phyloP scores from a whole-genome alignment of 202 grass and related monocot species.

The Digitaria exilis region DNA sequence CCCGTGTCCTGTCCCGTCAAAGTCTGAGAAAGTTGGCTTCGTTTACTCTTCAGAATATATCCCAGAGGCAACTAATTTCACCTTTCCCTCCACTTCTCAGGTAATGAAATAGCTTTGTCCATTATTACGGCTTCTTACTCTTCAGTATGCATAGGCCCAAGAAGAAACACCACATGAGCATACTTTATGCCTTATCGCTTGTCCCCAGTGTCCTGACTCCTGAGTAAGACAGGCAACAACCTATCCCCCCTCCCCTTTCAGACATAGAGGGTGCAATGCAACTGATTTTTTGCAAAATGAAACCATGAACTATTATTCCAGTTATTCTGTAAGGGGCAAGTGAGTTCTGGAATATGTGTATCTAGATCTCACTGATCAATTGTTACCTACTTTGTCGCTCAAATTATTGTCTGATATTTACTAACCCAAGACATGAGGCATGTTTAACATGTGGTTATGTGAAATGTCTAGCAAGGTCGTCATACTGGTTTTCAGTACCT shows the following conservation, averaged over 20 bases:
- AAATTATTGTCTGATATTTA: background rate
- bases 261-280: no score
- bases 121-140: no score
- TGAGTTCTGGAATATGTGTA: background rate
- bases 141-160: no score
- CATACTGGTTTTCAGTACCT: background rate
- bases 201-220: no score
- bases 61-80: conserved; percentile 4
- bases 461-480: background rate
- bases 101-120: conserved; percentile 1
- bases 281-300: no score
- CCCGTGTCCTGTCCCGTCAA: conserved; percentile 35
- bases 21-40: conserved; percentile 40
- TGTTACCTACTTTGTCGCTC: background rate
- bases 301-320: background rate
- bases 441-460: background rate
- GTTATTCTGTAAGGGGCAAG: background rate
- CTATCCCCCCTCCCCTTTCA: no score
- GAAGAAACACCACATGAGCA: no score
- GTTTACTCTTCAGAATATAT: conserved; percentile 27
- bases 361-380: background rate
- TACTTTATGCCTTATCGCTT: no score
- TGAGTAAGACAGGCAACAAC: no score
- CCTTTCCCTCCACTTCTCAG: background rate
- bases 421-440: conserved; percentile 1